Conservation (phyloP, 2,329 filamentous ascomycete species). For the Colletotrichum spinosum region DNA sequence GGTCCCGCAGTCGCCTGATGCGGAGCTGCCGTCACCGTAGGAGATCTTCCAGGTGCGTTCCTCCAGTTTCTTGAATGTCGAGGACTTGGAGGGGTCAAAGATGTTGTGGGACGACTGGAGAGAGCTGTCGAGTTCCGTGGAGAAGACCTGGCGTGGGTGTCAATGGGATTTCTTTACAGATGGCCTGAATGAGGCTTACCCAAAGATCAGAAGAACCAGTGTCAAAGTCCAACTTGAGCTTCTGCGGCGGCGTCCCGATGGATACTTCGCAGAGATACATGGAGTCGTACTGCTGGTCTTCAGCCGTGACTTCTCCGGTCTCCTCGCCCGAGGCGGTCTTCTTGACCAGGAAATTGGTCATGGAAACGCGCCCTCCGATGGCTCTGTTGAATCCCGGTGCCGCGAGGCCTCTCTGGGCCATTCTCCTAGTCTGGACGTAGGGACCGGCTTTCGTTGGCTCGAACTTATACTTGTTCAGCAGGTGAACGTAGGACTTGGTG, state of each 20-base stretch:
- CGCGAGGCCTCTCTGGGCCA: slow-evolving; percentile 34
- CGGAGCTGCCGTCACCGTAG: slow-evolving; percentile 76
- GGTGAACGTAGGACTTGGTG: slow-evolving; percentile 31
- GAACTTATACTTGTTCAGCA: slow-evolving; percentile 36
- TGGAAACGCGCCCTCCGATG: slow-evolving; percentile 29
- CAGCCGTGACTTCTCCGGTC: slow-evolving; percentile 31
- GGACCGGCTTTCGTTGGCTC: slow-evolving; percentile 33
- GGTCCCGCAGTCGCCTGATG: slow-evolving; percentile 72
- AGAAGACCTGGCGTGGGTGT: slow-evolving; percentile 42
- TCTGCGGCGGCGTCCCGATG: slow-evolving; percentile 63
- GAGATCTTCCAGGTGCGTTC: slow-evolving; percentile 71
- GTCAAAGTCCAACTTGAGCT: slow-evolving; percentile 77
- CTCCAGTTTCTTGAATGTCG: slow-evolving; percentile 46
- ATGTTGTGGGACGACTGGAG: slow-evolving; percentile 54
- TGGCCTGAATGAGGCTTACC: slow-evolving; percentile 56
- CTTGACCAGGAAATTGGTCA: slow-evolving; percentile 28
- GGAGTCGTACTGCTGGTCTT: slow-evolving; percentile 65
- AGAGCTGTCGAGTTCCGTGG: slow-evolving; percentile 41
- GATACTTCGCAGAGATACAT: slow-evolving; percentile 54
- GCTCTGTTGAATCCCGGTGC: slow-evolving; percentile 27
- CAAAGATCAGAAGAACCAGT: slow-evolving; percentile 81
- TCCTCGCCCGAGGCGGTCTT: slow-evolving; percentile 21
- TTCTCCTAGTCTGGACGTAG: slow-evolving; percentile 30
- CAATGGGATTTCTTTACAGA: background rate
- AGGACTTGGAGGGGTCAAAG: slow-evolving; percentile 52